A percentile compares a stretch with the other conserved stretches of the same genome.
Conservation (phyloP, 2,329 filamentous ascomycete genomes). For the Diaporthe sp. region DNA sequence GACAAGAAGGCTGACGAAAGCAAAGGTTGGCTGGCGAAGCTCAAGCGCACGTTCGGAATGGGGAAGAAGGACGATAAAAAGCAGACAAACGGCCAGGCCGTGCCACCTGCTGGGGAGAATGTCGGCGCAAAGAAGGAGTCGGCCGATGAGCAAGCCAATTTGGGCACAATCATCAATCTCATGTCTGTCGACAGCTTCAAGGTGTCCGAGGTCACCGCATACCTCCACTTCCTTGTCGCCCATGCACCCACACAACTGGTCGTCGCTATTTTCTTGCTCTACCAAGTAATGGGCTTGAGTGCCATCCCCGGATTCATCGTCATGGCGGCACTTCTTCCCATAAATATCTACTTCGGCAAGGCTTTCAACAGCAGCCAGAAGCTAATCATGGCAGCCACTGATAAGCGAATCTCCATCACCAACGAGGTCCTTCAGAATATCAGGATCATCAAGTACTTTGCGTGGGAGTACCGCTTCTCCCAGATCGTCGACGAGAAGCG, state of each 20-base stretch:
- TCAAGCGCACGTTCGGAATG: slow-evolving; percentile 71
- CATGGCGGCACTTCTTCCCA: slow-evolving; percentile 88
- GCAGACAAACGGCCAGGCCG: slow-evolving; percentile 52
- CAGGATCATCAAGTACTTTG: slow-evolving; percentile 99
- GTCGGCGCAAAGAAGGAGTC: slow-evolving; percentile 49
- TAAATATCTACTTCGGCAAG: slow-evolving; percentile 90
- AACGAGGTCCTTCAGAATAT: slow-evolving; percentile 99
- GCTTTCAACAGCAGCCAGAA: slow-evolving; percentile 91
- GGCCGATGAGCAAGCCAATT: slow-evolving; percentile 82
- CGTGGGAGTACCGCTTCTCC: slow-evolving; percentile 94
- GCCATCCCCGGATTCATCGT: slow-evolving; percentile 93
- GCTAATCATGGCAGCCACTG: slow-evolving; percentile 90
- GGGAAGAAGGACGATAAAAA: slow-evolving; percentile 68
- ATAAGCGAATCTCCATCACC: slow-evolving; percentile 94
- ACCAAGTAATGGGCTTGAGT: slow-evolving; percentile 90
- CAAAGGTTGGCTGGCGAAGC: slow-evolving; percentile 58
- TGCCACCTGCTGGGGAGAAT: slow-evolving; percentile 26
- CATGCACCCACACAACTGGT: slow-evolving; percentile 89
- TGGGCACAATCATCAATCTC: slow-evolving; percentile 98
- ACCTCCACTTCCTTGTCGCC: slow-evolving; percentile 95
- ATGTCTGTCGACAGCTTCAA: slow-evolving; percentile 99
- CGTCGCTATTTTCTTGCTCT: slow-evolving; percentile 85
- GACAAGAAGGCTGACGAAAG: slow-evolving; percentile 50
- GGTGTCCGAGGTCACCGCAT: slow-evolving; percentile 93
- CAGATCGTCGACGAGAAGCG: slow-evolving; percentile 91